Base-by-base conservation (phyloP, 176 grass and related monocot species). In the Zoysia japonica region DNA sequence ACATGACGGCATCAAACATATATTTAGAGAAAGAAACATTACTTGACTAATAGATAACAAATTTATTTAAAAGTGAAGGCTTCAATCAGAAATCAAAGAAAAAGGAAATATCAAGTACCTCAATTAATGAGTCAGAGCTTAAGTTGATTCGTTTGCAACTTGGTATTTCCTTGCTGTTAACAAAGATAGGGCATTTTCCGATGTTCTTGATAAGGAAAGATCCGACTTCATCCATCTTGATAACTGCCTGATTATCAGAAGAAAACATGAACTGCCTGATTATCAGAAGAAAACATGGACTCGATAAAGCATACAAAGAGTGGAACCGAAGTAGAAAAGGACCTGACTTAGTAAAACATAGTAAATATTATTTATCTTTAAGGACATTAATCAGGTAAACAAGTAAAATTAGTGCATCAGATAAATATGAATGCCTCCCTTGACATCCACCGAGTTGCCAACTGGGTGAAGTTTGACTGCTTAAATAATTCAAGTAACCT, bases 121-220 rank as follows among this genome's bases (percentile, higher is more conserved):
- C 85, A 57, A 99, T 89, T 68, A 99, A 89, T 76, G 86, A 90
- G 74, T 86, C 71, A 6, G 96, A 87, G 69, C 47, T 91, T 84
- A 95, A 68, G 79, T 79, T 85, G 80, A 87, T 91, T 44, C 90
- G 81, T 70, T 93, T 99, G 85, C 82, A 89, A 64, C 84, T 56
- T 79, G 81, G 88, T 79, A 99, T 90, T 87, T 99, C 92, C 87
- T 89, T 99, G 87, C 90, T 90, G 41, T 99, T 93, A 67, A 99
- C 86, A 90, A 91, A 99, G 47, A 99, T 84, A 16, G 96, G 84
- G 79, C 65, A 95, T 68, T 95, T 95, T 17, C 92, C 96, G 42
- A 86, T 91, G 86, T 98, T 98, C 68, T 85, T 98, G 65, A 98
- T 92, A 77, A 91, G 85, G 80, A 99, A 95, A 71, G 72, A 89